Evolutionary conservation across 768 basidiomycete genomes (phyloP), one percentile per base, ranked within the genome.

Genomic region (Cystoderma amianthinum): DNA sequence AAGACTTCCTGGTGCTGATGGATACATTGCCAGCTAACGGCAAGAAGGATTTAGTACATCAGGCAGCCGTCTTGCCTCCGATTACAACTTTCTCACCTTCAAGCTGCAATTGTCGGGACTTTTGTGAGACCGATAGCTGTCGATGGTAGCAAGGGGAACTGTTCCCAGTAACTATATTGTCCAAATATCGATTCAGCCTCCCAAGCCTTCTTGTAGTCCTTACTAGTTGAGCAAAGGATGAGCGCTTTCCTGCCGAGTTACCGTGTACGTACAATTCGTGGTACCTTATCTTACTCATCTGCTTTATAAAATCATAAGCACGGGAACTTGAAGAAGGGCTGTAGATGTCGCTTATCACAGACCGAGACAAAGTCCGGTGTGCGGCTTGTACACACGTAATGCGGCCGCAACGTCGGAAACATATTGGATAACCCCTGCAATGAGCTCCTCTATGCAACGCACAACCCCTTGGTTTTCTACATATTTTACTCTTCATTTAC

Each of bases 1-100:
- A 52, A 42, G 39, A 53, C 54, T 57, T 55, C 59, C 60, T 50
- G 56, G 50, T 13, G 45, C 40, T 56, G 61, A 60, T 55, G 60
- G 58, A 32, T 56, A 55, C 59, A 63, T 64, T 43, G 48, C 30
- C 32, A 44, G 46, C 45, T 42, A 43, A 40, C 34, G 39, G 39
- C 46, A 25, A 45, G 47, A 51, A 44, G 22, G 19, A 12, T 36
- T 39, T 52, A 56, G 53, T 51, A 52, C 45, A 56, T 50, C 38
- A 49, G 51, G 55, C 39, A 56, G 39, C 30, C 20, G 12, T 19
- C 40, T 49, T 15, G 34, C 49, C 30, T 45, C 41, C 45, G 45
- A 46, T 45, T 38, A 36, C 40, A 41, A 42, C n/a, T 4, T 55
- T 50, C 58, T 56, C 52, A 54, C 55, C 54, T 53, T 40, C 43